Evolutionary conservation across 1,139 yeast species (phyloP).

Genomic region (Yamadazyma dushanensis): DNA sequence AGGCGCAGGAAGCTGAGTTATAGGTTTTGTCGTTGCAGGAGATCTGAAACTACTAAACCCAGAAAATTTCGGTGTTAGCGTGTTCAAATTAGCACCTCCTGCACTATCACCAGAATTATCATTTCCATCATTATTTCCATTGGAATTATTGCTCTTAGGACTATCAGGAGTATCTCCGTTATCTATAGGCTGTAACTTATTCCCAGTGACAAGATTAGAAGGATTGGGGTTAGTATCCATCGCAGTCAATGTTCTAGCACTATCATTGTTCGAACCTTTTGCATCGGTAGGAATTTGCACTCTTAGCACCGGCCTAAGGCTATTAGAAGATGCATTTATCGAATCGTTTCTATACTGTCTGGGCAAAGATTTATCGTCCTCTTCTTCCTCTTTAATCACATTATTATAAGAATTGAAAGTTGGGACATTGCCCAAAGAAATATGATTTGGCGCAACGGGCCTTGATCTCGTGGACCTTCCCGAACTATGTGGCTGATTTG

Average conservation of each 20-base stretch:
- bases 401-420: slow-evolving; percentile 23
- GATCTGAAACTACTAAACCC: slow-evolving; percentile 35
- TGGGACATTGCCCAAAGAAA: slow-evolving; percentile 30
- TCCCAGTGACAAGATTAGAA: neutral
- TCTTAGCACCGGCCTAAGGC: slow-evolving; percentile 46
- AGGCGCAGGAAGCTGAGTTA: slow-evolving; percentile 39
- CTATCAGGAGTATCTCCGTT: neutral
- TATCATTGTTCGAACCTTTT: slow-evolving; percentile 20
- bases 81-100: slow-evolving; percentile 18
- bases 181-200: neutral
- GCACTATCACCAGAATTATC: slow-evolving; percentile 4
- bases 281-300: slow-evolving; percentile 53
- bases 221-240: slow-evolving; percentile 15
- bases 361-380: slow-evolving; percentile 13
- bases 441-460: slow-evolving; percentile 27
- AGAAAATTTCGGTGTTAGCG: slow-evolving; percentile 23
- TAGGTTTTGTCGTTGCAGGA: slow-evolving; percentile 39
- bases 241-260: slow-evolving; percentile 20
- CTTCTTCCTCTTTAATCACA: slow-evolving; percentile 16
- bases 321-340: slow-evolving; percentile 4
- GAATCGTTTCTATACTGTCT: slow-evolving; percentile 11
- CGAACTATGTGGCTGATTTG: slow-evolving; percentile 3
- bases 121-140: neutral
- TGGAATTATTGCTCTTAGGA: slow-evolving; percentile 2
- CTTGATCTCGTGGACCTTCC: slow-evolving; percentile 3